phyloP scores from a whole-genome alignment of 306 rosid species.

The Quercus suber region DNA sequence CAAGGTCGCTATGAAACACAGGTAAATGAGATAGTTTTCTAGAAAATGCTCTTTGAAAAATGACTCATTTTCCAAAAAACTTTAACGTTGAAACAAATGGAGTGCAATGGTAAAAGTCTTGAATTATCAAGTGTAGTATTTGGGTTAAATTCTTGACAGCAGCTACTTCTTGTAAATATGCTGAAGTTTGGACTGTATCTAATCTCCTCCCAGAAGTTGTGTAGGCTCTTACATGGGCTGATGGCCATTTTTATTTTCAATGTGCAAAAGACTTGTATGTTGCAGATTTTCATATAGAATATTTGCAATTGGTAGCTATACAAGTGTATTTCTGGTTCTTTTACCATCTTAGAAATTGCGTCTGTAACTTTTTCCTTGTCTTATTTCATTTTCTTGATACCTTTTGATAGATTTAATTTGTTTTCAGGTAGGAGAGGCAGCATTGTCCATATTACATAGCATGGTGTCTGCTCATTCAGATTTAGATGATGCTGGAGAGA shows the following conservation, averaged over 20 bases:
- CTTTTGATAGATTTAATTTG: constrained; percentile 23
- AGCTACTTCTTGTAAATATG: too few species aligned
- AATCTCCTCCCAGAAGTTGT: neutral
- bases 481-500: constrained; percentile 99
- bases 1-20: too few species aligned
- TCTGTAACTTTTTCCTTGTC: neutral
- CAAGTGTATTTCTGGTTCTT: constrained; percentile 12
- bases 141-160: neutral
- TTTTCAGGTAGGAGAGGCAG: constrained; percentile 86
- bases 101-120: too few species aligned
- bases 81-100: too few species aligned
- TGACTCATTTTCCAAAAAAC: too few species aligned
- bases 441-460: constrained; percentile 85
- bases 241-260: neutral
- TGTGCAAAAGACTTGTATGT: neutral
- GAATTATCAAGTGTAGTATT: neutral
- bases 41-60: too few species aligned
- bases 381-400: neutral
- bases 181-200: too few species aligned
- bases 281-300: neutral
- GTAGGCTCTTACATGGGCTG: neutral
- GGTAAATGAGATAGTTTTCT: too few species aligned
- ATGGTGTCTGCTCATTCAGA: constrained; percentile 99
- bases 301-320: neutral
- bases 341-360: neutral